Evolutionary conservation across 305 asterid species (phyloP), one percentile per base, ranked within the genome.

Genomic region (Fraxinus platypoda): DNA sequence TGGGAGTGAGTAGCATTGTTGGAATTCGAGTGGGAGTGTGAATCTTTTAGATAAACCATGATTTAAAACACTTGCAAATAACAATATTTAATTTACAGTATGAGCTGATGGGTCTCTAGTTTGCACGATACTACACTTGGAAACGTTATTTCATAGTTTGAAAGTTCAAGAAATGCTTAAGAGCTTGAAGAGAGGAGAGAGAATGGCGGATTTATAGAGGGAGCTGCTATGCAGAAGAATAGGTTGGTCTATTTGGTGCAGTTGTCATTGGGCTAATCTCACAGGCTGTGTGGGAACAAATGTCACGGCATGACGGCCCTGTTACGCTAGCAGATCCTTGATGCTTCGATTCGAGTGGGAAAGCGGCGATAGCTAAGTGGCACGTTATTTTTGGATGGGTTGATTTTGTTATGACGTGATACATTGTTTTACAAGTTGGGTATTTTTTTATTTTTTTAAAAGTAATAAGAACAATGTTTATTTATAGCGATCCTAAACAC

Each of bases 1-100:
- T 78, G 78, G 70, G 41, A 76, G 46, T 79, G 86, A 49, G 78
- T 2, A 43, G 54, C 25, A 17, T 4, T 57, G 57, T 74, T 81
- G 86, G 75, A 74, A 33, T 59, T 81, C 4, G 79, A 19, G 52
- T 78, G 62, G 6, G 87, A 76, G 41, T 9, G 86, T 1, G 90
- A 83, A 54, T 82, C 85, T 72, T 88, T 81, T 6, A 84, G 43
- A 2, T 88, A 86, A 38, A 88, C 88, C 91, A 88, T 87, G 74
- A 3, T 49, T 59, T 21, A 6, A 21, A 59, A 59, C 70, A 19
- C 11, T 59, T 7, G 70, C 62, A 59, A 59, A 6, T 21, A 59
- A 59, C 28, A 59, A 59, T 31, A 31, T 31, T 31, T 34, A 35
- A 35, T 35, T 35, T 35, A 35, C 41, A 35, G 9, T 35, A 35